Evolutionary conservation across 805 yeast genomes (phyloP).

Genomic region (Wickerhamiella alocasiicola): DNA sequence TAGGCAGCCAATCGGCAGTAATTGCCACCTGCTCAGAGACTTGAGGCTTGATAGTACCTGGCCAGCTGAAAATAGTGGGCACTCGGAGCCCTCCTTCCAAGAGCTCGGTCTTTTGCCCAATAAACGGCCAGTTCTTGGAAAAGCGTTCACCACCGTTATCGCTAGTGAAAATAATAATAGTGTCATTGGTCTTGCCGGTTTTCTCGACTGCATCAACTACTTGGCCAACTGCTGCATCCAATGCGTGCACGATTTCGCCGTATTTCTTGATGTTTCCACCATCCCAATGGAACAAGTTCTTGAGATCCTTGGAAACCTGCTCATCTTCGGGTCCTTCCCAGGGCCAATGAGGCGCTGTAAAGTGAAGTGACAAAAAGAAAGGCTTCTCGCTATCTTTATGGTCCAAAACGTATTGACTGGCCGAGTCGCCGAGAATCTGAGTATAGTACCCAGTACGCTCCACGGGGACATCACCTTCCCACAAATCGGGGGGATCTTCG

Average conservation of each 20-base stretch:
- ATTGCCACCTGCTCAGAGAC: slow-evolving; percentile 35
- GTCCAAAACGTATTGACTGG: slow-evolving; percentile 33
- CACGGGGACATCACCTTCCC: slow-evolving; percentile 18
- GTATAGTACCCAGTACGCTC: slow-evolving; percentile 20
- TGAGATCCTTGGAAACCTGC: slow-evolving; percentile 36
- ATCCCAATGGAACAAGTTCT: slow-evolving; percentile 33
- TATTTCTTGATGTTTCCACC: slow-evolving; percentile 43
- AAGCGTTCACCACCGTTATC: slow-evolving; percentile 59
- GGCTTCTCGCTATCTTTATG: slow-evolving; percentile 34
- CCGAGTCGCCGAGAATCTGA: slow-evolving; percentile 20
- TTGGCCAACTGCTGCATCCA: slow-evolving; percentile 42
- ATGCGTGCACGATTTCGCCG: slow-evolving; percentile 51
- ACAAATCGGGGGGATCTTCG: slow-evolving; percentile 13
- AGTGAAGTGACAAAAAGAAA: slow-evolving; percentile 42
- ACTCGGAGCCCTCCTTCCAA: slow-evolving; percentile 50
- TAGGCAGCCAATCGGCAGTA: slow-evolving; percentile 50
- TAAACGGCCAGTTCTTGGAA: slow-evolving; percentile 42
- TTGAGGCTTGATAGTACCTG: slow-evolving; percentile 23
- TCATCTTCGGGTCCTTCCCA: slow-evolving; percentile 41
- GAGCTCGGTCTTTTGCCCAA: slow-evolving; percentile 42
- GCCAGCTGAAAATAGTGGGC: slow-evolving; percentile 40
- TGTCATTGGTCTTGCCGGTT: slow-evolving; percentile 39
- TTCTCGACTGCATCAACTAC: slow-evolving; percentile 33
- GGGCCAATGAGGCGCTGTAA: slow-evolving; percentile 61
- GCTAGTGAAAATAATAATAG: slow-evolving; percentile 46